A percentile compares a stretch with the other conserved stretches of the same genome.
These are phyloP conservation scores for Castanea mollissima DNA, from an alignment of 306 rosid genomes.

Conservation along the genomic window DNA sequence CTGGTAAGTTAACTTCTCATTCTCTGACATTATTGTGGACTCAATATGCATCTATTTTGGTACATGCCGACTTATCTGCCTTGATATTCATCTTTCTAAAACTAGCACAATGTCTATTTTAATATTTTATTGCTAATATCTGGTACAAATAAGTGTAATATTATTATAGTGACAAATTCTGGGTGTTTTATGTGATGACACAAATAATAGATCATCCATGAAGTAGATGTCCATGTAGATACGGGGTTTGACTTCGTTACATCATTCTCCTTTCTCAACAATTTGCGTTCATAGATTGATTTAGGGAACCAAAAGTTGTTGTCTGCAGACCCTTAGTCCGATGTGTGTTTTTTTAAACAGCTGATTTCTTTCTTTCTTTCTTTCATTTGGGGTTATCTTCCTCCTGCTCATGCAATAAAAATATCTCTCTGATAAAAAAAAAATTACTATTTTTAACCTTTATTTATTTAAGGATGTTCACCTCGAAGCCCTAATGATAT, in stretches of 20 bases:
- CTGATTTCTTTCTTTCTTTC: not conserved
- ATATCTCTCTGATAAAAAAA: too few species aligned
- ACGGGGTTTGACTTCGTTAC: too few species aligned
- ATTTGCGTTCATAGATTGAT: not conserved
- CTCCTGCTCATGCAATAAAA: too few species aligned
- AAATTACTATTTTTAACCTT: not conserved
- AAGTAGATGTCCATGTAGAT: not conserved
- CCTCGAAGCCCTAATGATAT: not conserved
- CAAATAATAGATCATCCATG: not conserved
- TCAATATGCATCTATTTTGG: conserved; percentile 1
- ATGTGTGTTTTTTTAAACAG: not conserved
- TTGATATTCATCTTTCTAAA: not conserved
- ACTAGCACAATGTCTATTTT: not conserved
- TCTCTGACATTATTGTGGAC: not conserved
- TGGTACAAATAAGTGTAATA: not conserved
- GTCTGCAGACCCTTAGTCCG: not conserved
- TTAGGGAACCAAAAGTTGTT: not conserved
- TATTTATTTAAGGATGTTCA: not conserved
- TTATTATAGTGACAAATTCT: not conserved
- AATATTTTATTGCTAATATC: not conserved
- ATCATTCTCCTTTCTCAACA: not conserved
- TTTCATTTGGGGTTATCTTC: too few species aligned
- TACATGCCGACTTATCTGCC: conserved; percentile 2
- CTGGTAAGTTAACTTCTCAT: conserved; percentile 58
- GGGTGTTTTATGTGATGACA: not conserved